phyloP scores from a whole-genome alignment of 768 basidiomycete species.

The Guyanaporus albipodus region DNA sequence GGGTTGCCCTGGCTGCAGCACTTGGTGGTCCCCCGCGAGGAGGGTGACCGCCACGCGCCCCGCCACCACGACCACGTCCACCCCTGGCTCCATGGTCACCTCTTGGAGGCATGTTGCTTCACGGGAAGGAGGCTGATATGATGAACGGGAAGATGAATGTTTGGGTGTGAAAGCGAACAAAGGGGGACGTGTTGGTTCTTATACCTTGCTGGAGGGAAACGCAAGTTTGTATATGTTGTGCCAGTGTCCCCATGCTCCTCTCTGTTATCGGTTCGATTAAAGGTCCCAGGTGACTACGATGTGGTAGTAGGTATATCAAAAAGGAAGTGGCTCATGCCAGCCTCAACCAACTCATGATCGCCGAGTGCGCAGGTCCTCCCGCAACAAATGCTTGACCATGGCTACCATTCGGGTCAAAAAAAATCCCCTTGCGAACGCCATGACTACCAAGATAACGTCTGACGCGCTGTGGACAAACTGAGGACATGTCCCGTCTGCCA shows the following conservation, averaged over 20 bases:
- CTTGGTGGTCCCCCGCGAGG: slow-evolving; percentile 28
- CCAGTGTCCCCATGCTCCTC: slow-evolving; percentile 4
- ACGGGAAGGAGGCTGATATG: background rate
- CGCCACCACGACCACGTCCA: slow-evolving; percentile 25
- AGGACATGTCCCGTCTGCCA: background rate
- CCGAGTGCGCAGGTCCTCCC: slow-evolving; percentile 48
- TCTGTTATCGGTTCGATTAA: slow-evolving; percentile 28
- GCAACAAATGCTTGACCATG: slow-evolving; percentile 61
- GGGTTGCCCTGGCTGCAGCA: slow-evolving; percentile 10
- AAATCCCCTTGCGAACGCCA: slow-evolving; percentile 63
- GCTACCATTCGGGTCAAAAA: slow-evolving; percentile 56
- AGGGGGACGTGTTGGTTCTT: slow-evolving; percentile 13
- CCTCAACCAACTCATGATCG: slow-evolving; percentile 63
- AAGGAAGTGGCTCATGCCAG: slow-evolving; percentile 15
- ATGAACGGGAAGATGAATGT: slow-evolving; percentile 17
- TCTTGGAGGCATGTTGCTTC: slow-evolving; percentile 38
- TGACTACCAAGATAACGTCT: slow-evolving; percentile 72
- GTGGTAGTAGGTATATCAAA: slow-evolving; percentile 11
- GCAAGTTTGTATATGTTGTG: slow-evolving; percentile 29
- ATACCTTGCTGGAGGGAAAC: slow-evolving; percentile 12
- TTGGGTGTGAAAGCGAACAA: slow-evolving; percentile 9
- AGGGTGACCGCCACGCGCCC: slow-evolving; percentile 28
- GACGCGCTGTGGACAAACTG: slow-evolving; percentile 48
- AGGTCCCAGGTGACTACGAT: no score
- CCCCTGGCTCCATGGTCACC: slow-evolving; percentile 25